Conservation (phyloP, 1,284 basidiomycete species). For the Naganishia sp. region DNA sequence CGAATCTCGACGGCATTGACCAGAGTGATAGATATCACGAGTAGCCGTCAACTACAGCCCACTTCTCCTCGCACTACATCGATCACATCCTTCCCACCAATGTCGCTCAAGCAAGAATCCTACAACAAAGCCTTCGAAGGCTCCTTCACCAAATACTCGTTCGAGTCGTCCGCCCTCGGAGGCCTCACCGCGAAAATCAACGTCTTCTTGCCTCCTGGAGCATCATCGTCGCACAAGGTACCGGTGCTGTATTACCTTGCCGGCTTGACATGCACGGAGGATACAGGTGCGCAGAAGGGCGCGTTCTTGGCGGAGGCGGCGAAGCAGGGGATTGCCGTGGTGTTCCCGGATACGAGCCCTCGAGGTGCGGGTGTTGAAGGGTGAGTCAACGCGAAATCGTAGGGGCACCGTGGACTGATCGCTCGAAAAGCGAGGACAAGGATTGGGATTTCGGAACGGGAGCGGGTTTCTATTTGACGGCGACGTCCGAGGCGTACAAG, state of each 20-base stretch:
- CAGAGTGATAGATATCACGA: background rate
- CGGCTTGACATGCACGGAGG: slow-evolving; percentile 93
- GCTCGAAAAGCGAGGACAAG: slow-evolving; percentile 62
- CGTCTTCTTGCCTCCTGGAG: slow-evolving; percentile 77
- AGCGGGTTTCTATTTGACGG: slow-evolving; percentile 92
- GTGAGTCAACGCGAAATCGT: slow-evolving; percentile 35
- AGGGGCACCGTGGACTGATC: background rate
- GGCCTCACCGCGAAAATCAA: slow-evolving; percentile 82
- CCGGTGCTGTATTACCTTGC: slow-evolving; percentile 88
- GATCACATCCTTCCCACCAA: slow-evolving; percentile 36
- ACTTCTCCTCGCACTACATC: background rate
- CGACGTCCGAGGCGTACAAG: slow-evolving; percentile 73
- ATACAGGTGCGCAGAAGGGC: slow-evolving; percentile 91
- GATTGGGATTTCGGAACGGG: slow-evolving; percentile 93
- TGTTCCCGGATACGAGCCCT: slow-evolving; percentile 96
- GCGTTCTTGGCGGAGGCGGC: slow-evolving; percentile 78
- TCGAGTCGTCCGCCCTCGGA: slow-evolving; percentile 75
- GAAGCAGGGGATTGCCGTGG: slow-evolving; percentile 79
- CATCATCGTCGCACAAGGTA: slow-evolving; percentile 60
- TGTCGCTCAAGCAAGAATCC: slow-evolving; percentile 61
- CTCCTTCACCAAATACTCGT: slow-evolving; percentile 80
- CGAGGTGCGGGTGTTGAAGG: slow-evolving; percentile 86
- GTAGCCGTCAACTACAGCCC: background rate
- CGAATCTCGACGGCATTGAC: background rate
- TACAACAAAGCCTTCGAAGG: slow-evolving; percentile 78